A percentile compares a stretch with the other conserved stretches of the same genome.
Conservation (phyloP, 2,329 filamentous ascomycete genomes). For the Clarireedia monteithiana region DNA sequence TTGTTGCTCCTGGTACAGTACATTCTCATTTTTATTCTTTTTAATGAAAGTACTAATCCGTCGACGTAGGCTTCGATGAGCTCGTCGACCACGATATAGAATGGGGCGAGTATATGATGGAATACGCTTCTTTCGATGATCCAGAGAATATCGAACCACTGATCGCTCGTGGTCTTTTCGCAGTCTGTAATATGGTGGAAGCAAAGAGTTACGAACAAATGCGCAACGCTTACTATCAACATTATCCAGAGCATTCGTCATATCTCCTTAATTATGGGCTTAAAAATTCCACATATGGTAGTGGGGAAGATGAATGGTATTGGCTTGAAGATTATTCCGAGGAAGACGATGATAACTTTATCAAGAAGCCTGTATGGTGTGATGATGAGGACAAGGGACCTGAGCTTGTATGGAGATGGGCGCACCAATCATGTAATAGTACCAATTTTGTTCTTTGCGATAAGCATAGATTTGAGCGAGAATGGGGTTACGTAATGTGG, state of each 20-base stretch:
- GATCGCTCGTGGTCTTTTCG: neutral
- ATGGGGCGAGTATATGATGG: neutral
- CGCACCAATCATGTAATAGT: neutral
- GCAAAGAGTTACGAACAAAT: neutral
- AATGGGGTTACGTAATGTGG: constrained; percentile 7
- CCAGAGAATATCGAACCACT: neutral
- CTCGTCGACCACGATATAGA: neutral
- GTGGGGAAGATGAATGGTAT: neutral
- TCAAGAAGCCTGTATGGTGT: neutral
- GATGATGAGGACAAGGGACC: neutral
- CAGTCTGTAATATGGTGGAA: neutral
- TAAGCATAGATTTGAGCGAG: neutral
- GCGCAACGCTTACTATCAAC: neutral
- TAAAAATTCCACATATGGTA: neutral
- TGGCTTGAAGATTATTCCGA: neutral
- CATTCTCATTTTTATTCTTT: neutral
- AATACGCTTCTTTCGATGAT: neutral
- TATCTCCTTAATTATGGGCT: neutral
- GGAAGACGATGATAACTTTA: neutral
- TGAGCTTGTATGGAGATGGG: neutral
- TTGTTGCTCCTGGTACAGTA: constrained; percentile 1
- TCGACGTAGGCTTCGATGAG: neutral
- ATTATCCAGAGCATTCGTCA: neutral
- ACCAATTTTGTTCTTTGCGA: neutral
- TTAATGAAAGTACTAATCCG: neutral